Evolutionary conservation across 2,329 filamentous ascomycete species (phyloP), one percentile per base, ranked within the genome.

Genomic region (Stagonosporopsis cucurbitacearum): DNA sequence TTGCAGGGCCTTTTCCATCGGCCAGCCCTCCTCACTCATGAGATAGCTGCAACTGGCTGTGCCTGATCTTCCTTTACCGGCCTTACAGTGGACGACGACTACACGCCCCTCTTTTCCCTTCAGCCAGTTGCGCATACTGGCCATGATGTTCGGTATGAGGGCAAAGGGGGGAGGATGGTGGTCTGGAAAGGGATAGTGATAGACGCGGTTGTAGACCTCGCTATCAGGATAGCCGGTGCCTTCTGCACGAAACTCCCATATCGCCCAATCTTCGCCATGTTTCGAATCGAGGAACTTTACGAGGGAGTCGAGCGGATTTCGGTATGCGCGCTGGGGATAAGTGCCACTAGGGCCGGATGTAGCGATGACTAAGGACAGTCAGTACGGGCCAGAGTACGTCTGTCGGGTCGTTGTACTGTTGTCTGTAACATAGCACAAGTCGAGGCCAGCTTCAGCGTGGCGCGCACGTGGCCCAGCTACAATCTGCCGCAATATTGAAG

Each of bases 211-310:
- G 73, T 96, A 92, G 1, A 99, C 94, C 54, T 93, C 90, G 17
- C 87, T 85, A 71, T 99, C 95, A 0, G 92, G 92, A 69, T 99
- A 99, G 1, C 95, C 95, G 0, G 95, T 97, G 5, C 95, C 95
- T 75, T 99, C 95, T 32, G 92, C 95, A 41, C 95, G 88, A 68
- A 99, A 99, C 78, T 99, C 95, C 92, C 94, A 99, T 68, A 99
- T 96, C 3, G 89, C 87, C 95, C 95, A 99, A 60, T 95, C 81
- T 23, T 86, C 79, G 58, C 69, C 69, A 77, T 99, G 95, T 69
- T 92, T 91, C 40, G 83, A 80, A 77, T 98, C 92, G 60, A 99
- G 88, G 74, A 94, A 99, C 62, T 86, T 84, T 57, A 98, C 91
- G 20, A 99, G 86, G 35, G 88, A 85, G 70, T 96, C 89, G 45